phyloP scores from a whole-genome alignment of 257 asterid genomes.

The Hygrophila difformis region DNA sequence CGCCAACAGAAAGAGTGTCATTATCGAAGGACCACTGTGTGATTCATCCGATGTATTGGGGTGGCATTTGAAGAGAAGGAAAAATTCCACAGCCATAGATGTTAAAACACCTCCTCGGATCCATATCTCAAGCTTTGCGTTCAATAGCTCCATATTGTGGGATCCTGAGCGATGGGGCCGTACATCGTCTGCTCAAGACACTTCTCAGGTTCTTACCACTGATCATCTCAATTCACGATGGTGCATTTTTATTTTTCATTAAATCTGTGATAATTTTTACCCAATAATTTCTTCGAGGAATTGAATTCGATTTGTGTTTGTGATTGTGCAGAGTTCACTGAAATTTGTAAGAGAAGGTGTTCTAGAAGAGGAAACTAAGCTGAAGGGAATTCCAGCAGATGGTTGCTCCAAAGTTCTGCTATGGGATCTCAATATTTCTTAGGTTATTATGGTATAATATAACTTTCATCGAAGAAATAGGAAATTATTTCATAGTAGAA shows the following conservation, averaged over 20 bases:
- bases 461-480: no score
- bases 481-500: no score
- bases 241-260: background rate
- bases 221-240: no score
- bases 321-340: conserved; percentile 50
- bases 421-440: conserved; percentile 50
- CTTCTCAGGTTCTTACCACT: conserved; percentile 65
- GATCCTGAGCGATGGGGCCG: conserved; percentile 99
- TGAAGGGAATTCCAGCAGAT: conserved; percentile 62
- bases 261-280: background rate
- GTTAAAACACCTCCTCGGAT: conserved; percentile 28
- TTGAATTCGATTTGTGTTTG: no score
- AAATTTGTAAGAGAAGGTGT: conserved; percentile 72
- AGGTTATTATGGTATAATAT: no score
- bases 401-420: conserved; percentile 67
- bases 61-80: conserved; percentile 76
- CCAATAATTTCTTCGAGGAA: no score
- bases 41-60: conserved; percentile 67
- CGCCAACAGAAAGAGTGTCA: conserved; percentile 49
- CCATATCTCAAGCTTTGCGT: conserved; percentile 77
- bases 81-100: conserved; percentile 33
- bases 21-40: conserved; percentile 72
- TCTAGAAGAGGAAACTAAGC: conserved; percentile 76
- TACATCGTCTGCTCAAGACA: conserved; percentile 62
- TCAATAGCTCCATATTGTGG: conserved; percentile 90